Evolutionary conservation across 2,329 filamentous ascomycete species (phyloP).

Genomic region (Cordyceps cicadae): DNA sequence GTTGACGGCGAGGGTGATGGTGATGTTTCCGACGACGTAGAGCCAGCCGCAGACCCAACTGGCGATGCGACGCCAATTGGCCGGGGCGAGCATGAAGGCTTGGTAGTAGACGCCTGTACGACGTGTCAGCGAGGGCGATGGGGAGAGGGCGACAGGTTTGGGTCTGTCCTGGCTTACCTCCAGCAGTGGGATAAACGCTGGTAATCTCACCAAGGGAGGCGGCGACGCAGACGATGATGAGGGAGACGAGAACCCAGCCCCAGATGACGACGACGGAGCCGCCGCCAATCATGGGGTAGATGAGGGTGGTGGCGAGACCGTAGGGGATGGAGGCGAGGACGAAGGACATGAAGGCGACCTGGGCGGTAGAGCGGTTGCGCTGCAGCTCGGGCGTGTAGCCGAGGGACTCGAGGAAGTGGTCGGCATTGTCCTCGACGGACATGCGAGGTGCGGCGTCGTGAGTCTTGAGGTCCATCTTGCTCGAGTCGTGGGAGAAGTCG

Average conservation of each 20-base stretch:
- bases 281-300: constrained; percentile 58
- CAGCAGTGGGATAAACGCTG: constrained; percentile 67
- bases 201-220: constrained; percentile 66
- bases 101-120: constrained; percentile 64
- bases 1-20: constrained; percentile 75
- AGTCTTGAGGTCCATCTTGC: constrained; percentile 23
- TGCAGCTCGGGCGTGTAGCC: constrained; percentile 59
- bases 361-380: constrained; percentile 57
- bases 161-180: constrained; percentile 40
- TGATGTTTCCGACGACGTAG: constrained; percentile 72
- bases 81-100: constrained; percentile 63
- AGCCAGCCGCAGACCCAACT: constrained; percentile 70
- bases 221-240: constrained; percentile 64
- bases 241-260: constrained; percentile 62
- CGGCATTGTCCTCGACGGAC: constrained; percentile 38
- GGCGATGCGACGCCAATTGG: constrained; percentile 51
- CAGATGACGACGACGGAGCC: constrained; percentile 64
- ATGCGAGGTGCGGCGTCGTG: constrained; percentile 18
- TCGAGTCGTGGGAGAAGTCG: constrained; percentile 9
- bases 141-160: background rate
- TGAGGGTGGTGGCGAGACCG: constrained; percentile 61
- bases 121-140: background rate
- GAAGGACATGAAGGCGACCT: constrained; percentile 69
- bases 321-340: constrained; percentile 69
- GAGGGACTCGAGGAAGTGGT: constrained; percentile 54